A percentile compares a stretch with the other conserved stretches of the same genome.
phyloP scores from a whole-genome alignment of 306 rosid species.

The Dalbergia oliveri region DNA sequence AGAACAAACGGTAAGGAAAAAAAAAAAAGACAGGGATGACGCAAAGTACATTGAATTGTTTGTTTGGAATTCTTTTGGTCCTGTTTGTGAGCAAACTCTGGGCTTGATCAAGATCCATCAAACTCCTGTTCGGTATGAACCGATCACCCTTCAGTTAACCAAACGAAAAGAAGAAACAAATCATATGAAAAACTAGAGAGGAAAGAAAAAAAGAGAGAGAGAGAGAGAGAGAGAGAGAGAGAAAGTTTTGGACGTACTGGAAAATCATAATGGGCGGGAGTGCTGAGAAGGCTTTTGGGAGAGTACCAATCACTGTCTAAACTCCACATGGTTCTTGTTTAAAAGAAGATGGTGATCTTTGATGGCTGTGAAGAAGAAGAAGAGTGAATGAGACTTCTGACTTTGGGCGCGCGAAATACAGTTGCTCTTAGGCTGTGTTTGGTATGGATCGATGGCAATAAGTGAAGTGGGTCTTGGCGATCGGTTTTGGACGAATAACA shows the following conservation, averaged over 20 bases:
- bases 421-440: too few relatives aligned
- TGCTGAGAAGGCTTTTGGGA: slow-evolving; percentile 69
- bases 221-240: background rate
- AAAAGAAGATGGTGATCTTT: background rate
- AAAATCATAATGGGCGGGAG: slow-evolving; percentile 65
- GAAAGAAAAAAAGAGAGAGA: background rate
- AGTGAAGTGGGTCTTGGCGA: too few relatives aligned
- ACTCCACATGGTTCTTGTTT: slow-evolving; percentile 57
- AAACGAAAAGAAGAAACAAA: background rate
- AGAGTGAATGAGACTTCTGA: too few relatives aligned
- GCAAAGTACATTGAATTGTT: slow-evolving; percentile 52
- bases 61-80: slow-evolving; percentile 49
- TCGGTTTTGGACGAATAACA: too few relatives aligned
- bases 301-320: slow-evolving; percentile 74
- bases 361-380: too few relatives aligned
- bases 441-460: too few relatives aligned
- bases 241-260: slow-evolving; percentile 51
- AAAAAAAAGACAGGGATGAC: background rate
- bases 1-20: background rate
- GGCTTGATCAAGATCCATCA: slow-evolving; percentile 98
- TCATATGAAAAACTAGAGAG: background rate
- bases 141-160: slow-evolving; percentile 69
- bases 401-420: too few relatives aligned
- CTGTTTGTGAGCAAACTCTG: slow-evolving; percentile 72
- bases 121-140: slow-evolving; percentile 85